Conservation (phyloP, 352 stramenopile genomes). For the Globisporangium emineosum region DNA sequence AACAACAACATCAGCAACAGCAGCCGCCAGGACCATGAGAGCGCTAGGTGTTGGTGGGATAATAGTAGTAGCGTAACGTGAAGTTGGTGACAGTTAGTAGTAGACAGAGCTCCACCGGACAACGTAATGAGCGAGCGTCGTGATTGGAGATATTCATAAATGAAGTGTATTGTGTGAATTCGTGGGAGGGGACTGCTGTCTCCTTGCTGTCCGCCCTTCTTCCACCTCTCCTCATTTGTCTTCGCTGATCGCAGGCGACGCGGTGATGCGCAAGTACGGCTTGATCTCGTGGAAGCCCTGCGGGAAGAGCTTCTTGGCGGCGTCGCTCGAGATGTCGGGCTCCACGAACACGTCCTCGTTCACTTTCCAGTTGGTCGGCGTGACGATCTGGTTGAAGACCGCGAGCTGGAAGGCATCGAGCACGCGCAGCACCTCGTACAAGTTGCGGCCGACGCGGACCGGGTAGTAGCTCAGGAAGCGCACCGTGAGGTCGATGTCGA, state of each 20-base stretch:
- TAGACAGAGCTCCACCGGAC: not conserved
- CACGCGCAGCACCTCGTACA: slow-evolving; percentile 75
- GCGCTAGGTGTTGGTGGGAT: slow-evolving; percentile 4
- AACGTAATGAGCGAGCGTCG: slow-evolving; percentile 13
- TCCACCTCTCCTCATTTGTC: slow-evolving; percentile 30
- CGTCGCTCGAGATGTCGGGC: slow-evolving; percentile 50
- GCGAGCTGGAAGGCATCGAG: slow-evolving; percentile 72
- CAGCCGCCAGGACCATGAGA: slow-evolving; percentile 17
- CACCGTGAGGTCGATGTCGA: slow-evolving; percentile 78
- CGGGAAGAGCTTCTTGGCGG: slow-evolving; percentile 78
- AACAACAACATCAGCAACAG: slow-evolving; percentile 24
- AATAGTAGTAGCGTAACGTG: slow-evolving; percentile 2
- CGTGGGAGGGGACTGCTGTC: not conserved
- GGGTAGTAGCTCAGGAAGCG: slow-evolving; percentile 65
- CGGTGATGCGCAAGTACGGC: slow-evolving; percentile 71
- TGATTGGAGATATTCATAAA: slow-evolving; percentile 16
- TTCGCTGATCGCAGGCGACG: slow-evolving; percentile 54
- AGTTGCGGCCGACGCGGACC: slow-evolving; percentile 65
- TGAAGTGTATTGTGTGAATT: slow-evolving; percentile 12
- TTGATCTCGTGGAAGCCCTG: slow-evolving; percentile 84
- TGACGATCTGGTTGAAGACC: slow-evolving; percentile 74
- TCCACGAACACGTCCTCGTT: slow-evolving; percentile 87
- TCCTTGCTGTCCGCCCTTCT: too few relatives aligned
- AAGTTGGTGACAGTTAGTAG: not conserved
- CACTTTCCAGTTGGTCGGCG: slow-evolving; percentile 83